A percentile compares a stretch with the other conserved stretches of the same genome.
phyloP scores from a whole-genome alignment of 495 filamentous ascomycete genomes.

The Pseudomonodictys pantanalensis region DNA sequence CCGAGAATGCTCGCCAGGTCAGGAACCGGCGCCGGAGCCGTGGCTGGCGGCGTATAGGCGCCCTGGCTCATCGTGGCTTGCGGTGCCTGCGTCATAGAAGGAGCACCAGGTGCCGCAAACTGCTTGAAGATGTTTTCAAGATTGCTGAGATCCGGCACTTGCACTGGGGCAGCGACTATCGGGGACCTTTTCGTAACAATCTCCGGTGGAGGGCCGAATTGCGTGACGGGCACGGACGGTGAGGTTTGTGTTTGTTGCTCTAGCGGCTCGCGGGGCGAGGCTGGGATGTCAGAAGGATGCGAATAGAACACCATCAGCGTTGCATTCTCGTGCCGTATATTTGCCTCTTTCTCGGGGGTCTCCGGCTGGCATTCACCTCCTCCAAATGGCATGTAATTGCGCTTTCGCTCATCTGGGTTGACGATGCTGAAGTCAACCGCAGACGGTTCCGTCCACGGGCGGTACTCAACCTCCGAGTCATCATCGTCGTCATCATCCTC shows the following conservation, averaged over 20 bases:
- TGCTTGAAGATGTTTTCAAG: slow-evolving; percentile 35
- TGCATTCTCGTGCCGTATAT: slow-evolving; percentile 68
- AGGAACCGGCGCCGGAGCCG: not conserved
- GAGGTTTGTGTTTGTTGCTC: slow-evolving; percentile 38
- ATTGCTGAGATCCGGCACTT: slow-evolving; percentile 29
- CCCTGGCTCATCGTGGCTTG: not conserved
- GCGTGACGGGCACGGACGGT: slow-evolving; percentile 38
- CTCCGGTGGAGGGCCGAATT: slow-evolving; percentile 53
- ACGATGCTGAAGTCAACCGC: slow-evolving; percentile 58
- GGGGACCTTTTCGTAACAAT: slow-evolving; percentile 13
- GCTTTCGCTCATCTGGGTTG: slow-evolving; percentile 49
- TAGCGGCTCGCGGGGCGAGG: slow-evolving; percentile 70
- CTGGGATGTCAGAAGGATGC: slow-evolving; percentile 68
- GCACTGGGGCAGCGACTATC: slow-evolving; percentile 34
- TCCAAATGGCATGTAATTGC: slow-evolving; percentile 61
- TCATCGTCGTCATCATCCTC: slow-evolving; percentile 68
- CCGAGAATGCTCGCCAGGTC: slow-evolving; percentile 18
- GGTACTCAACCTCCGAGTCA: slow-evolving; percentile 52
- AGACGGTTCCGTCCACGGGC: slow-evolving; percentile 46
- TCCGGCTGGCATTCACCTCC: slow-evolving; percentile 54
- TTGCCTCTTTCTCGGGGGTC: slow-evolving; percentile 64
- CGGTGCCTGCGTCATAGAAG: not conserved
- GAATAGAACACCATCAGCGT: slow-evolving; percentile 83
- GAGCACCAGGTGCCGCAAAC: not conserved
- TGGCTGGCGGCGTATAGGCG: not conserved